Evolutionary conservation across 352 stramenopile species (phyloP).

Genomic region (Pythium chondricola): DNA sequence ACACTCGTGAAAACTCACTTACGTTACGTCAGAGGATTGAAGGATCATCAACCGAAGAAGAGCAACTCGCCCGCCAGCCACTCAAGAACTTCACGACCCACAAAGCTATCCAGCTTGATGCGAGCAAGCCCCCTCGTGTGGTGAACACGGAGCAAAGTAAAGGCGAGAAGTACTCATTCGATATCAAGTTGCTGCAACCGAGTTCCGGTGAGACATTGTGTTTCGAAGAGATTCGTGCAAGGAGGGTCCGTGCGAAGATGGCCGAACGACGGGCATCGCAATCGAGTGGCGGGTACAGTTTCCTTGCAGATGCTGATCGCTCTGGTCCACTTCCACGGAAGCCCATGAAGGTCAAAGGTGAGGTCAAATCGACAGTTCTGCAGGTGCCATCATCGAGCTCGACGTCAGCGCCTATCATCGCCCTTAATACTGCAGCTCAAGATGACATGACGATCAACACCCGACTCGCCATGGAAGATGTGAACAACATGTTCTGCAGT

Average conservation of each 20-base stretch:
- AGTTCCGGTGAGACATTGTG: slow-evolving; percentile 43
- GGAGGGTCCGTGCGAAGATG: slow-evolving; percentile 1
- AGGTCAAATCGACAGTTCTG: too few relatives aligned
- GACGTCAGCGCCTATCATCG: not conserved
- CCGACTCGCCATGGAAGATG: slow-evolving; percentile 71
- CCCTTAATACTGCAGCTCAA: slow-evolving; percentile 36
- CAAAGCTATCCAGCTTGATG: not conserved
- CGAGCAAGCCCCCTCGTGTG: slow-evolving; percentile 5
- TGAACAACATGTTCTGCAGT: slow-evolving; percentile 86
- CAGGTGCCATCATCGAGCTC: too few relatives aligned
- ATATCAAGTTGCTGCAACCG: slow-evolving; percentile 35
- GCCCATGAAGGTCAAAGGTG: too few relatives aligned
- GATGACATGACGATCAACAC: slow-evolving; percentile 89
- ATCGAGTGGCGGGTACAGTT: not conserved
- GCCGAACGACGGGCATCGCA: not conserved
- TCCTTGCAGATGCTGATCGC: too few relatives aligned
- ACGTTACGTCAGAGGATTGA: slow-evolving; percentile 71
- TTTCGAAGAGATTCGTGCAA: slow-evolving; percentile 77
- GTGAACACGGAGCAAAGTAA: not conserved
- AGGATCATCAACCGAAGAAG: slow-evolving; percentile 61
- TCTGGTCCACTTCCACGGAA: too few relatives aligned
- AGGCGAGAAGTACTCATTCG: slow-evolving; percentile 31
- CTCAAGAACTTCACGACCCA: slow-evolving; percentile 63
- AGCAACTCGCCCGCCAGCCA: slow-evolving; percentile 64
- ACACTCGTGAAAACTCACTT: slow-evolving; percentile 39